Conservation (phyloP, 495 filamentous ascomycete species). For the Clavariopsis aquatica region DNA sequence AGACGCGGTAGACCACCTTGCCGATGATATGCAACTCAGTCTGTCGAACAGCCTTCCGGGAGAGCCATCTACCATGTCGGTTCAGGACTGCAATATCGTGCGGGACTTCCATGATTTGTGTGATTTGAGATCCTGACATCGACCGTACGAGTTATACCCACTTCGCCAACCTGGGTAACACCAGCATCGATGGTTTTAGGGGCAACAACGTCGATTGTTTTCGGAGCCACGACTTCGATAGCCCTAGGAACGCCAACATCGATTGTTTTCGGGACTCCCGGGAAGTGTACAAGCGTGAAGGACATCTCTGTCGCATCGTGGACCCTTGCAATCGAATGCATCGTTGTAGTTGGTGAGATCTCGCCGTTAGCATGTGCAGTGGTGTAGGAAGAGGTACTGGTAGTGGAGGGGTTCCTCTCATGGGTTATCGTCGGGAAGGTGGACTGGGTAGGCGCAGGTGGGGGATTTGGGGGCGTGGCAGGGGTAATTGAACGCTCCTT, state of each 20-base stretch:
- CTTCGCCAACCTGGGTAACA: too few relatives aligned
- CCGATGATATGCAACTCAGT: too few relatives aligned
- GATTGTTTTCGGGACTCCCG: too few relatives aligned
- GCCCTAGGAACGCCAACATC: too few relatives aligned
- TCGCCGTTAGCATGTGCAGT: not conserved
- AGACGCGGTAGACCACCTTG: too few relatives aligned
- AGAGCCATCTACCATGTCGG: slow-evolving; percentile 3
- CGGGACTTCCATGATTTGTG: slow-evolving; percentile 8
- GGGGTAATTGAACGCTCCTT: not conserved
- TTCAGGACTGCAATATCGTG: not conserved
- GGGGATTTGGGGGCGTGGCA: not conserved
- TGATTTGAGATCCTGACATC: slow-evolving; percentile 13
- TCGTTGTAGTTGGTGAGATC: not conserved
- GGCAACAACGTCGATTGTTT: too few relatives aligned
- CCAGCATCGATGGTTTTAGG: too few relatives aligned
- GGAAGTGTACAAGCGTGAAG: not conserved
- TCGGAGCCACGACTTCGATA: too few relatives aligned
- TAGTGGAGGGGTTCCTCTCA: not conserved
- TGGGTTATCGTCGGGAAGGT: not conserved
- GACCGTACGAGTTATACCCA: slow-evolving; percentile 5
- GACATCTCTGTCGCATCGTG: not conserved
- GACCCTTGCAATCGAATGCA: not conserved
- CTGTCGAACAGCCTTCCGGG: too few relatives aligned
- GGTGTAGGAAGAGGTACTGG: not conserved
- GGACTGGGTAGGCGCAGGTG: not conserved